Evolutionary conservation across 179 eudicot genomes (phyloP), one percentile per base, ranked within the genome.

Genomic region (Beta corolliflora): DNA sequence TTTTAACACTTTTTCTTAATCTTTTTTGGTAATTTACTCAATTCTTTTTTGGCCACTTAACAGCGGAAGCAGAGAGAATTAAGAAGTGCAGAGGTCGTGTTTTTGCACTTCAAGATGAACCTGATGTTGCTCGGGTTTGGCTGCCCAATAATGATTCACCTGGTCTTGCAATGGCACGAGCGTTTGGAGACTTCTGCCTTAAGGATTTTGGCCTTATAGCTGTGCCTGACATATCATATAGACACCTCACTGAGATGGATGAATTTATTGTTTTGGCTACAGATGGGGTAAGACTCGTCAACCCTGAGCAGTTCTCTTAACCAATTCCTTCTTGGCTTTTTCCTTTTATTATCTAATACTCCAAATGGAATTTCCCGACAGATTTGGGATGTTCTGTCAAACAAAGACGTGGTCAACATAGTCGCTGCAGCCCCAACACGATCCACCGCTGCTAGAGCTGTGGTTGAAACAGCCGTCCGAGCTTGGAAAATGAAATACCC

Each of bases 161-260:
- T 54, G 98, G 98, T 60, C 93, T 94, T 9, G 98, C 98, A 48
- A 94, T 94, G 98, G 97, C 98, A 50, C 92, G 98, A 53, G 98
- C 98, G 14, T 94, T 94, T 83, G 97, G 98, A 74, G 98, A 94
- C 84, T 94, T 94, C 81, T 94, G 98, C 87, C 94, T 94, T 76
- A 94, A 94, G 81, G 97, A 92, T 82, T 94, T 79, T 82, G 98
- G 98, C 80, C 86, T 94, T 46, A 94, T 93, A 85, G 88, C 98
- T 41, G 93, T 92, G 65, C 98, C 98, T 45, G 97, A 94, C 66
- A 76, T 94, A 63, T 87, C 97, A 41, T 85, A 88, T 73, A 87
- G 91, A 59, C 88, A 85, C 71, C 87, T 94, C 31, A 87, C 92
- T 11, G 95, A 89, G 74, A 89, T 89, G 85, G 98, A 94, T 77